Percentiles rank a stretch among this genome's conserved stretches.
phyloP scores from a whole-genome alignment of 192 early-diverging fungal species.

The Umbelopsis sp. region DNA sequence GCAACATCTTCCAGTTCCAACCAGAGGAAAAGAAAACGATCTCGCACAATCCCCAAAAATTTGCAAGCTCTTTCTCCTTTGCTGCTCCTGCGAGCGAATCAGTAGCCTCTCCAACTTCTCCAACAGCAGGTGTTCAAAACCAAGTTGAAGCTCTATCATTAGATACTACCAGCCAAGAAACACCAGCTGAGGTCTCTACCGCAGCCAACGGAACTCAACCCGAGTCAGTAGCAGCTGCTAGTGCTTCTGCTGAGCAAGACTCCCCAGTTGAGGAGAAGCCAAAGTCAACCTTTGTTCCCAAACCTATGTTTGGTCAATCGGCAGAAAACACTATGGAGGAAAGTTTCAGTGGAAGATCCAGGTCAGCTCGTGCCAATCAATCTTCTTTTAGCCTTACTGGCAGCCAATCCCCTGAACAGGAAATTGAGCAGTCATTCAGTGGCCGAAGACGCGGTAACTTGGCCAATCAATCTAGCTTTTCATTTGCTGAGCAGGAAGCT shows the following conservation, averaged over 20 bases:
- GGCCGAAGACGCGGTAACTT: neutral
- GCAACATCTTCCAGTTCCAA: constrained; percentile 35
- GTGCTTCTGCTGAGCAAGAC: neutral
- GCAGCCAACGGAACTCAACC: neutral
- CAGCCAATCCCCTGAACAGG: neutral
- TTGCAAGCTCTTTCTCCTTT: constrained; percentile 24
- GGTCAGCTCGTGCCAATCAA: constrained; percentile 1
- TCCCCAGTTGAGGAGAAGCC: neutral
- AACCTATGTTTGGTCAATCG: constrained; percentile 5
- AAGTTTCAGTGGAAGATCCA: constrained; percentile 10
- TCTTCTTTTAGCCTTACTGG: constrained; percentile 5
- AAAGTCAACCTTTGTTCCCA: neutral
- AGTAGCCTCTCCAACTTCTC: neutral
- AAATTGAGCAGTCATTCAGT: constrained; percentile 2
- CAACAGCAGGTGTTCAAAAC: neutral
- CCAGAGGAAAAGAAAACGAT: constrained; percentile 29
- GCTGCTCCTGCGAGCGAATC: neutral
- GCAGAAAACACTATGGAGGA: neutral
- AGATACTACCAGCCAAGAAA: neutral
- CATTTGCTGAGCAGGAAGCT: neutral
- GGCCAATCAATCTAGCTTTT: constrained; percentile 2
- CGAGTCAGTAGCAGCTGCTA: neutral
- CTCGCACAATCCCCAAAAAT: constrained; percentile 19
- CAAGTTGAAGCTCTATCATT: neutral
- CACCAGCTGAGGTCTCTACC: neutral